Conservation (phyloP, 2,329 filamentous ascomycete species). For the Tolypocladium guangdongense region DNA sequence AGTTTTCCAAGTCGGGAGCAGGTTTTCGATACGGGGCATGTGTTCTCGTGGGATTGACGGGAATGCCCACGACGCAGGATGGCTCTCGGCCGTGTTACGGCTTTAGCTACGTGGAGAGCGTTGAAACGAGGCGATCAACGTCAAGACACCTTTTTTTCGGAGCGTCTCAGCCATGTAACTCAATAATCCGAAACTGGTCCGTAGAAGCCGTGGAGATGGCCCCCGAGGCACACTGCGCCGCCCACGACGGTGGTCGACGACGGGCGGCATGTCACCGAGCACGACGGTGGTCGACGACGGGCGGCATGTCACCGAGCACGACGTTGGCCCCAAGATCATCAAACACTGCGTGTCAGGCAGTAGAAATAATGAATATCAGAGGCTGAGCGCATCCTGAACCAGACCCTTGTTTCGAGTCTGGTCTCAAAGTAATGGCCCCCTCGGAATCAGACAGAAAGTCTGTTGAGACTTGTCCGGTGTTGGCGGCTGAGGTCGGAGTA, state of each 20-base stretch:
- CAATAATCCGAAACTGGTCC: not conserved
- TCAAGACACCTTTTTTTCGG: not conserved
- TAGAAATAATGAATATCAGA: not conserved
- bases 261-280: not conserved
- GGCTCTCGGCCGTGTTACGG: not conserved
- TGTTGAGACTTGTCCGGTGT: not conserved
- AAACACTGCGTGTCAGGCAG: not conserved
- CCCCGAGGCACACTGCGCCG: too few relatives aligned
- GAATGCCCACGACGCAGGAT: not conserved
- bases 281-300: not conserved
- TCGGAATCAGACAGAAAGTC: not conserved
- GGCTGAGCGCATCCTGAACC: not conserved
- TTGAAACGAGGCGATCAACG: not conserved
- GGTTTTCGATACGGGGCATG: not conserved
- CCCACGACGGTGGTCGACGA: not conserved
- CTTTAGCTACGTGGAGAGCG: not conserved
- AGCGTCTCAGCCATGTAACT: not conserved
- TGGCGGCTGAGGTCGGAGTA: not conserved
- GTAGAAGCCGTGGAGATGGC: not conserved
- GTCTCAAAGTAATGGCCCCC: not conserved
- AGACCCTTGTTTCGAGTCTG: not conserved
- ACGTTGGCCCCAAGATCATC: not conserved
- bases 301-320: not conserved
- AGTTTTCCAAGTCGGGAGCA: not conserved
- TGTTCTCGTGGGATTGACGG: not conserved